Evolutionary conservation across 78 protist genomes (phyloP).

Genomic region (Pelomyxa schiedti): DNA sequence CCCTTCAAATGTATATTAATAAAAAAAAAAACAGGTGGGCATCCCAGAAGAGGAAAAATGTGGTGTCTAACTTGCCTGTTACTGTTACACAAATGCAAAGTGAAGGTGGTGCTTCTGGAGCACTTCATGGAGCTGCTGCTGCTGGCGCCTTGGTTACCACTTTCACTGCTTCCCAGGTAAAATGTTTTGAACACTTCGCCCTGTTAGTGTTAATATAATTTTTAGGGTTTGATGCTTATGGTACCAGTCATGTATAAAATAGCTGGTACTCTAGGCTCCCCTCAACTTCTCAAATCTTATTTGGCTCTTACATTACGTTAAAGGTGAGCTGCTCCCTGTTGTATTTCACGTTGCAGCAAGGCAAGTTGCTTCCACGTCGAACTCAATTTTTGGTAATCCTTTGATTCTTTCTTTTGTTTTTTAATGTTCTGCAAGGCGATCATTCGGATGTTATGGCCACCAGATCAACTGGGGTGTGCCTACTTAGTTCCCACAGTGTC

Average conservation of each 20-base stretch:
- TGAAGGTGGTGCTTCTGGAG: conserved; percentile 67
- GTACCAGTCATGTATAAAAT: conserved; percentile 65
- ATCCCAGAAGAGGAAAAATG: conserved; percentile 16
- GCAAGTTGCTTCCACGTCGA: conserved; percentile 35
- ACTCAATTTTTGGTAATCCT: conserved; percentile 56
- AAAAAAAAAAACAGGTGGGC: conserved; percentile 42
- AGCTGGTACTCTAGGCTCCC: no score
- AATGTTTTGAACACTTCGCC: conserved; percentile 43
- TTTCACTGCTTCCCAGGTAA: conserved; percentile 61
- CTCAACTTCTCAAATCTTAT: no score
- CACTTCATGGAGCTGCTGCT: conserved; percentile 47
- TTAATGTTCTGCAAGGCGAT: no score
- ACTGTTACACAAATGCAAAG: conserved; percentile 44
- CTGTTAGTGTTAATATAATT: conserved; percentile 47
- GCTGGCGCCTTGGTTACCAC: conserved; percentile 43
- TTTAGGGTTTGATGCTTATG: conserved; percentile 66
- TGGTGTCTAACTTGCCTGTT: conserved; percentile 18
- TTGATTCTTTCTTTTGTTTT: no score
- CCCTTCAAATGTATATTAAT: no score
- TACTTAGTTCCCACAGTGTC: conserved; percentile 17
- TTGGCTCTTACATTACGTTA: no score
- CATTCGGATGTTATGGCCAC: conserved; percentile 53
- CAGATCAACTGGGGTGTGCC: conserved; percentile 24
- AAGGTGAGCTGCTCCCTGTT: conserved; percentile 58
- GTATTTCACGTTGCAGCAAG: conserved; percentile 61